Evolutionary conservation across 768 basidiomycete species (phyloP).

Genomic region (Lentinula sp.): DNA sequence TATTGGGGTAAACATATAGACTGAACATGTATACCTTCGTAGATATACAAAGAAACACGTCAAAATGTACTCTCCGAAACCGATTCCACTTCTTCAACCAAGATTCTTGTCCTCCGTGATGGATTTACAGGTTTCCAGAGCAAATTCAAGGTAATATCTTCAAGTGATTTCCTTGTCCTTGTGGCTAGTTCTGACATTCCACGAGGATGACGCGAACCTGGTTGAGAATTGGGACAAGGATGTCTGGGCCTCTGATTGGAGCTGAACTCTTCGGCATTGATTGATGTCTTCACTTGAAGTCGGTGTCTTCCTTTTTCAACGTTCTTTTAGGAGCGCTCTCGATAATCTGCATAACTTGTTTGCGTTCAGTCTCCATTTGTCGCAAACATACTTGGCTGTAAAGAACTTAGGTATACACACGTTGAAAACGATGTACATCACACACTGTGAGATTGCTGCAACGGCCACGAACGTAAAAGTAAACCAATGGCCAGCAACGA

Average conservation of each 20-base stretch:
- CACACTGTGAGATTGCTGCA: conserved; percentile 67
- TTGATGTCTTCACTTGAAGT: background rate
- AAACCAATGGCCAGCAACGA: conserved; percentile 75
- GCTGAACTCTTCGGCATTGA: conserved; percentile 8
- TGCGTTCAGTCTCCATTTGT: conserved; percentile 47
- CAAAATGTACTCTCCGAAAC: conserved; percentile 36
- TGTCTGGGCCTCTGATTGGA: conserved; percentile 49
- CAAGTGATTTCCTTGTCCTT: background rate
- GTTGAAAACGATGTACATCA: conserved; percentile 5
- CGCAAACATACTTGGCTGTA: conserved; percentile 61
- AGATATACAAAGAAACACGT: conserved; percentile 71
- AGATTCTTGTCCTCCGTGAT: conserved; percentile 61
- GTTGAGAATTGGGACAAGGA: conserved; percentile 75
- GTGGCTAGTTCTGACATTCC: background rate
- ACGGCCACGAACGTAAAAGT: conserved; percentile 66
- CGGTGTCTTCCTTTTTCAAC: conserved; percentile 32
- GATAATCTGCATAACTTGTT: conserved; percentile 48
- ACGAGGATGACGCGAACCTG: conserved; percentile 57
- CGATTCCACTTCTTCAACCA: conserved; percentile 30
- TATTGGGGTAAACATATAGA: conserved; percentile 1
- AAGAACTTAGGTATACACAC: background rate
- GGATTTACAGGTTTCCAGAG: conserved; percentile 71
- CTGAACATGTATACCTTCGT: conserved; percentile 1
- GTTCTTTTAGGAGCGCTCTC: conserved; percentile 56
- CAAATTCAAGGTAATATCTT: conserved; percentile 49